Conservation (phyloP, 1,284 basidiomycete species). For the Leccinum variabile region DNA sequence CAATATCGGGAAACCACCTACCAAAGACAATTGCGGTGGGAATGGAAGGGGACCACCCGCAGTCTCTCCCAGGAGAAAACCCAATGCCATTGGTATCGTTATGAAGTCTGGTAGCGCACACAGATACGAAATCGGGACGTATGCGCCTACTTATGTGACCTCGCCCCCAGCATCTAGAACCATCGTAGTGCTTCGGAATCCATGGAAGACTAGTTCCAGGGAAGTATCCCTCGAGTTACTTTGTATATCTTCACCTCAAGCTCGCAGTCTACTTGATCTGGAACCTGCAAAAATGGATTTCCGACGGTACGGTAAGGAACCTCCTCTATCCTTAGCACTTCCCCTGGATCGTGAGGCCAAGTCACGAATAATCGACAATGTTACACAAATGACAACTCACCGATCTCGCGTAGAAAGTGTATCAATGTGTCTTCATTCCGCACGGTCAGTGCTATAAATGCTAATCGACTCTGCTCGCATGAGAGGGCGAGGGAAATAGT, state of each 20-base stretch:
- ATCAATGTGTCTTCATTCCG: constrained; percentile 46
- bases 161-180: no score
- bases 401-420: constrained; percentile 40
- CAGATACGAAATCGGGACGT: no score
- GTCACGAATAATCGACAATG: constrained; percentile 1
- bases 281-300: constrained; percentile 13
- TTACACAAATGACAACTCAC: constrained; percentile 29
- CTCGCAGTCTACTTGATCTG: constrained; percentile 29
- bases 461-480: constrained; percentile 30
- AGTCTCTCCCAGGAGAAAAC: constrained; percentile 2
- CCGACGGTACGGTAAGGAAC: constrained; percentile 22
- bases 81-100: background rate
- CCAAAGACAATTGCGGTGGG: constrained; percentile 10
- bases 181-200: no score
- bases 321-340: constrained; percentile 20
- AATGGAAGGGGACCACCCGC: constrained; percentile 15
- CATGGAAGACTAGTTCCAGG: constrained; percentile 2
- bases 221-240: constrained; percentile 23
- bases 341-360: constrained; percentile 25
- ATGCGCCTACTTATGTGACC: no score
- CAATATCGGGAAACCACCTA: constrained; percentile 7
- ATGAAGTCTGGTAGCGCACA: background rate
- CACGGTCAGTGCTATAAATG: constrained; percentile 60
- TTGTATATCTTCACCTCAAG: constrained; percentile 35
- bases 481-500: constrained; percentile 52